phyloP scores from a whole-genome alignment of 768 basidiomycete genomes.

The Boletus subcaerulescens region DNA sequence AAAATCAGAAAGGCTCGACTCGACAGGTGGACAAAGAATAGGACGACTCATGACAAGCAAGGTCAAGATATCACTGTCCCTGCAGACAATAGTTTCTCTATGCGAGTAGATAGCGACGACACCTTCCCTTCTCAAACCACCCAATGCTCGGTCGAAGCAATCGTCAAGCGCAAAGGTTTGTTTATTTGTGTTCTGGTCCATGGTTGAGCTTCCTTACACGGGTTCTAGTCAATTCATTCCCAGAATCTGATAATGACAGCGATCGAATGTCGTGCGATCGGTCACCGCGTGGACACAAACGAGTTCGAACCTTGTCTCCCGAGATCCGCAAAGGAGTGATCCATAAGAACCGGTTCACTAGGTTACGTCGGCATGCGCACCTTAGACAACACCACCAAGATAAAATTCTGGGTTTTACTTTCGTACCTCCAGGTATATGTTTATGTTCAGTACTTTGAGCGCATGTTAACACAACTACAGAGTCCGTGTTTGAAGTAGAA shows the following conservation, averaged over 20 bases:
- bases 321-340: conserved; percentile 38
- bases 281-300: conserved; percentile 37
- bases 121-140: conserved; percentile 12
- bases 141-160: conserved; percentile 27
- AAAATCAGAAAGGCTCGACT: conserved; percentile 27
- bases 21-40: conserved; percentile 28
- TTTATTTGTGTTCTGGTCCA: neutral
- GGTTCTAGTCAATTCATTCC: conserved; percentile 5
- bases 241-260: conserved; percentile 33
- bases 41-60: conserved; percentile 23
- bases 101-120: conserved; percentile 28
- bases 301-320: conserved; percentile 51
- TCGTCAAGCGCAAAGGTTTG: conserved; percentile 51
- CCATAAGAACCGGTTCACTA: conserved; percentile 39
- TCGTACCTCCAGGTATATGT: conserved; percentile 19
- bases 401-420: conserved; percentile 31
- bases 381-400: conserved; percentile 37
- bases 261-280: conserved; percentile 29
- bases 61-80: conserved; percentile 30
- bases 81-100: conserved; percentile 29
- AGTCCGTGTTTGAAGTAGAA: conserved; percentile 7
- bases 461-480: conserved; percentile 8
- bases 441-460: neutral
- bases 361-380: conserved; percentile 38
- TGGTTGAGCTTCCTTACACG: conserved; percentile 1